Evolutionary conservation across 2,329 filamentous ascomycete genomes (phyloP).

Genomic region (Ophiostoma angusticollis): DNA sequence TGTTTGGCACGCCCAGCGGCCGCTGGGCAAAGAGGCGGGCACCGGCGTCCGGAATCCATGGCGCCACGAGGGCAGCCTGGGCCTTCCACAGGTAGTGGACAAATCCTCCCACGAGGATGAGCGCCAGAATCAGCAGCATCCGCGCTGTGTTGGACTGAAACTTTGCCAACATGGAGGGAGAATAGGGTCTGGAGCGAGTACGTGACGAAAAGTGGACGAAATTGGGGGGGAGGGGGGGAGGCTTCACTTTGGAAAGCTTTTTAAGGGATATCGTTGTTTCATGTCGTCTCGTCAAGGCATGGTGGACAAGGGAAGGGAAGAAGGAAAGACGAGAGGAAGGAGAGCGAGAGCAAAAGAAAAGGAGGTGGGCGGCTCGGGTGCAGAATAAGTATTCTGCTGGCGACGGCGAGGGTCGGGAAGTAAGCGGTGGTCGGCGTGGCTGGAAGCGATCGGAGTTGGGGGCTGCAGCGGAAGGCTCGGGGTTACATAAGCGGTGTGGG

Average conservation of each 20-base stretch:
- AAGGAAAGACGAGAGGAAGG: no score
- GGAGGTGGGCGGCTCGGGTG: no score
- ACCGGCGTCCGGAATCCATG: conserved; percentile 37
- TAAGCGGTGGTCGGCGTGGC: conserved; percentile 4
- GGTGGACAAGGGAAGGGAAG: not conserved
- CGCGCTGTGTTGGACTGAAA: conserved; percentile 13
- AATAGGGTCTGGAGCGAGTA: not conserved
- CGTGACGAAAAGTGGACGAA: not conserved
- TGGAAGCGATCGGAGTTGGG: conserved; percentile 1
- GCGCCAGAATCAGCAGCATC: conserved; percentile 26
- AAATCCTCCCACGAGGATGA: conserved; percentile 26
- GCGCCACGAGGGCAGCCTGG: conserved; percentile 30
- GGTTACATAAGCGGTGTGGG: not conserved
- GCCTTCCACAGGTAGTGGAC: conserved; percentile 31
- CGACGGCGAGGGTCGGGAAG: no score
- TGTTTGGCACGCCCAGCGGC: conserved; percentile 32
- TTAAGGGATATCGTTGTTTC: no score
- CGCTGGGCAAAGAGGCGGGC: conserved; percentile 34
- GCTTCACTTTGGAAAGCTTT: no score
- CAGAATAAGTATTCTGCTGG: no score
- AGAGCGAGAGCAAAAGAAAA: not conserved
- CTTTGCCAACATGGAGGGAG: conserved; percentile 6
- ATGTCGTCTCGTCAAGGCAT: no score
- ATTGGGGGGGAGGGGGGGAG: not conserved
- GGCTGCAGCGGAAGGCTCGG: conserved; percentile 9